These are phyloP conservation scores for Penicillium arizonense DNA, from an alignment of 495 filamentous ascomycete genomes.

Conservation along the genomic window DNA sequence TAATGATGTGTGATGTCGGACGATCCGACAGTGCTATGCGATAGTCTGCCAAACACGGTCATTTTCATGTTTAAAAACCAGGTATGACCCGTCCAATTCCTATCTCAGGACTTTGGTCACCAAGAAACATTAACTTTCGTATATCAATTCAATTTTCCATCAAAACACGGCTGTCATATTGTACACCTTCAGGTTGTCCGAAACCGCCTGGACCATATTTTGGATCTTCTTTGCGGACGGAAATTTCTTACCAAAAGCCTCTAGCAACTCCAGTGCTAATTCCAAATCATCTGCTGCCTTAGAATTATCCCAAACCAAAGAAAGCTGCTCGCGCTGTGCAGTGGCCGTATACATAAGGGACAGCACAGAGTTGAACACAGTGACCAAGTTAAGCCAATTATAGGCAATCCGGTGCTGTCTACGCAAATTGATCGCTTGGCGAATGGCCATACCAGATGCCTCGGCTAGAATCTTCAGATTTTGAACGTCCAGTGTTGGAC, in stretches of 20 bases:
- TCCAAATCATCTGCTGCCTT: constrained; percentile 33
- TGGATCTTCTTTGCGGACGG: constrained; percentile 31
- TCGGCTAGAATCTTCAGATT: constrained; percentile 31
- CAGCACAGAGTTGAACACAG: constrained; percentile 33
- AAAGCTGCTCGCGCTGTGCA: constrained; percentile 24
- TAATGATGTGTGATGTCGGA: too few relatives aligned
- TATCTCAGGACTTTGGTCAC: too few relatives aligned
- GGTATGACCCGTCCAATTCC: too few relatives aligned
- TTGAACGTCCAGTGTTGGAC: constrained; percentile 23
- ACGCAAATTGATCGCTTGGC: constrained; percentile 35
- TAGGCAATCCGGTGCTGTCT: constrained; percentile 37
- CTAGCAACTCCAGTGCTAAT: constrained; percentile 29
- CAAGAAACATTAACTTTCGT: background rate
- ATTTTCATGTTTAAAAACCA: too few relatives aligned
- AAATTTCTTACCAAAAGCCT: constrained; percentile 33
- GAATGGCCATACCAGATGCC: constrained; percentile 35
- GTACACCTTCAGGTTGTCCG: constrained; percentile 7
- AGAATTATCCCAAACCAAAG: constrained; percentile 15
- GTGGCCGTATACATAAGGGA: constrained; percentile 40
- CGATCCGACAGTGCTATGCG: too few relatives aligned
- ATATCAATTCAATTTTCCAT: background rate
- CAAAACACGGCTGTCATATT: constrained; percentile 6
- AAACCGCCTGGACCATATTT: constrained; percentile 29
- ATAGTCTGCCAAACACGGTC: too few relatives aligned
- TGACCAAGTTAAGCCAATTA: constrained; percentile 41